Conservation (phyloP, 164 flowering plant genomes). For the Paratinospora sagittata region DNA sequence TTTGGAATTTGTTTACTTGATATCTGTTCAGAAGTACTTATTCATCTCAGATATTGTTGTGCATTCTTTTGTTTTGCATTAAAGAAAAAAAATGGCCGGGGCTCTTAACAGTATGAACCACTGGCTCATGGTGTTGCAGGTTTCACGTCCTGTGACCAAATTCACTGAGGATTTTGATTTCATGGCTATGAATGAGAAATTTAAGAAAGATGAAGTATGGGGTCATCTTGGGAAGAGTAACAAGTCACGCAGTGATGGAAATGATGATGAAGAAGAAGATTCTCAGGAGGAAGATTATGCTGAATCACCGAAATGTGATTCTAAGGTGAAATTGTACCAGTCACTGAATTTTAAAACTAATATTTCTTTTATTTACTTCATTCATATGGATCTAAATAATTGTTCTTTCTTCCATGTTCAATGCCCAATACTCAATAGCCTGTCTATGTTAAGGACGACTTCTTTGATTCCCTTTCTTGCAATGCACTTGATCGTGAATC, state of each 20-base stretch:
- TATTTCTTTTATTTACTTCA: neutral
- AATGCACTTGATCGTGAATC: constrained; percentile 45
- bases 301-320: constrained; percentile 31
- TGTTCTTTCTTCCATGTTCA: neutral
- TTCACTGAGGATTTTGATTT: constrained; percentile 92
- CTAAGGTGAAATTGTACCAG: constrained; percentile 29
- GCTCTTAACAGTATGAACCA: neutral
- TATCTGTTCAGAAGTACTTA: neutral
- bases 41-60: neutral
- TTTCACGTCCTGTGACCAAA: constrained; percentile 37
- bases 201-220: constrained; percentile 95
- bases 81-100: neutral
- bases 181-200: constrained; percentile 88
- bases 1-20: neutral
- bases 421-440: constrained; percentile 38
- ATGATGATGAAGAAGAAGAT: constrained; percentile 38
- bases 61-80: neutral
- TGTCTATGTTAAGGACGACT: constrained; percentile 81
- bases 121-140: constrained; percentile 35
- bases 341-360: neutral
- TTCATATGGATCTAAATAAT: neutral
- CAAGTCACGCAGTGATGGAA: constrained; percentile 24
- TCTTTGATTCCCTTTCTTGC: constrained; percentile 74
- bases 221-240: constrained; percentile 72
- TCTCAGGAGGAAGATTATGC: constrained; percentile 38